Evolutionary conservation across 129 eudicot genomes (phyloP), one percentile per base, ranked within the genome.

Genomic region (Glebionis coronaria): DNA sequence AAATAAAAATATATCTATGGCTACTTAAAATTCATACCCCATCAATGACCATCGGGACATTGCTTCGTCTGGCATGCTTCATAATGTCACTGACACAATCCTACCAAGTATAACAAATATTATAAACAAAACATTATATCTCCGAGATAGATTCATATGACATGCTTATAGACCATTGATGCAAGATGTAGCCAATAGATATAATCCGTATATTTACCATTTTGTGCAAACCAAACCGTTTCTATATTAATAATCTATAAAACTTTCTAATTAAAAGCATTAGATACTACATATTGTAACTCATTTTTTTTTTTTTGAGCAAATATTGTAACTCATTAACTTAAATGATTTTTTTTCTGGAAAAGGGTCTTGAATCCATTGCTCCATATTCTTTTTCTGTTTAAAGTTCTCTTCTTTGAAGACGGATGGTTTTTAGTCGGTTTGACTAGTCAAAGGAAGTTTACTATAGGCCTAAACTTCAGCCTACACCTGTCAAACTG

Each of bases 21-120:
- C 11, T 27, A 4, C 31, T 44, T 64, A 45, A 14, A 4, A 61
- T 47, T 73, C 88, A 72, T 83, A 94, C 99, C 86, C 95, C 99
- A 78, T 94, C 99, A 80, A 94, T 79, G 68, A 94, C 95, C 88
- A 94, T 87, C 9, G 99, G 99, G 47, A 89, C 83, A 55, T 87
- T 94, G 77, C 85, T 76, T 77, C 75, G 75, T 75, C 93, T 78
- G 53, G 99, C 97, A 69, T 70, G 86, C 91, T 81, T 94, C 88
- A 94, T 80, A 59, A 94, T 94, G 31, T 82, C 80, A 71, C 90
- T 75, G 44, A 87, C 99, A 66, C 99, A 94, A 44, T 87, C 97
- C 98, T 93, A 35, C 79, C 57, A 70, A 50, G 74, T 46, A 53
- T 28, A 44, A 54, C 29, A 50, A 77, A 9, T 21, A 46, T 70